A percentile compares a stretch with the other conserved stretches of the same genome.
Conservation (phyloP, 345 rosid genomes). For the Brassica juncea region DNA sequence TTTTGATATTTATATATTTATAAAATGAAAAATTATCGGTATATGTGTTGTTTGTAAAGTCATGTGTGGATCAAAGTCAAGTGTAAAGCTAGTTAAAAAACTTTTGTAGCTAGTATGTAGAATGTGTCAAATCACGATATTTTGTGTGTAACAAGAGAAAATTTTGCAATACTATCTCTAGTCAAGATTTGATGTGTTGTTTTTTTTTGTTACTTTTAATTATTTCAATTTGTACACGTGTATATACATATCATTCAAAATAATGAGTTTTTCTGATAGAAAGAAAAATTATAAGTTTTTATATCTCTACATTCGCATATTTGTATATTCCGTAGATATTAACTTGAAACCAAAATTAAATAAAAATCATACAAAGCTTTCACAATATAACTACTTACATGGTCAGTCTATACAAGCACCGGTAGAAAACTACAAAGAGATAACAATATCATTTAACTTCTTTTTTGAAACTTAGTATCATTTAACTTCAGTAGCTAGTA, state of each 20-base stretch:
- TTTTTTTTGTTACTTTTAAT: too few species aligned
- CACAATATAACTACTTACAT: neutral
- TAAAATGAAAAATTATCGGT: too few species aligned
- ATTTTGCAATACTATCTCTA: too few species aligned
- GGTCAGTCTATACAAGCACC: neutral
- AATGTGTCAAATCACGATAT: too few species aligned
- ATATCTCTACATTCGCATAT: neutral
- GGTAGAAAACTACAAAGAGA: neutral
- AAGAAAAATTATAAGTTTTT: neutral
- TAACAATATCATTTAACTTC: neutral
- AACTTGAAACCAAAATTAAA: neutral
- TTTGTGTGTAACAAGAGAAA: too few species aligned
- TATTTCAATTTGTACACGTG: too few species aligned
- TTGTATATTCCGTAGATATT: neutral
- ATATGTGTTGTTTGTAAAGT: too few species aligned
- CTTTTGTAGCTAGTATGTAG: too few species aligned
- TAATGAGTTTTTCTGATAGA: neutral
- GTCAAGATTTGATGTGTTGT: too few species aligned
- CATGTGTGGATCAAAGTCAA: too few species aligned
- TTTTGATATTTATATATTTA: too few species aligned
- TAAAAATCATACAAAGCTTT: neutral
- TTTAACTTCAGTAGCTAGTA: neutral
- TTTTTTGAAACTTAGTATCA: neutral
- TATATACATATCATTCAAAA: neutral
- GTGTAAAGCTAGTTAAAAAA: too few species aligned